A percentile compares a stretch with the other conserved stretches of the same genome.
phyloP scores from a whole-genome alignment of 2,329 filamentous ascomycete genomes.

The Tolypocladium guangdongense region DNA sequence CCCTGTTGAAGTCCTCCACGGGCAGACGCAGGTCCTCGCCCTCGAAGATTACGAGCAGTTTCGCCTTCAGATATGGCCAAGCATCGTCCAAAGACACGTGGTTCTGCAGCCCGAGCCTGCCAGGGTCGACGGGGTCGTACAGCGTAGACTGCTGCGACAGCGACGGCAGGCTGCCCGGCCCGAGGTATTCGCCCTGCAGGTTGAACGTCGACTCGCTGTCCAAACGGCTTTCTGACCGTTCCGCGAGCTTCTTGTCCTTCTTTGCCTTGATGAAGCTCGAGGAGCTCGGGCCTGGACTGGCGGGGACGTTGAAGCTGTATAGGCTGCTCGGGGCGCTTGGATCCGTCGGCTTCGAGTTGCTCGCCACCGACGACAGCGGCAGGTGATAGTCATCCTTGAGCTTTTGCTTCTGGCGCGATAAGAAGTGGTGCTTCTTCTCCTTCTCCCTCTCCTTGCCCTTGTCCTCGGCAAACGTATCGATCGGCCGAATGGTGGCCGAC shows the following conservation, averaged over 20 bases:
- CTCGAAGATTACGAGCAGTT: constrained; percentile 68
- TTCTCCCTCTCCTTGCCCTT: constrained; percentile 50
- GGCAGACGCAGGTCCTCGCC: constrained; percentile 71
- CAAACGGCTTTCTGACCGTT: constrained; percentile 42
- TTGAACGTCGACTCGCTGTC: constrained; percentile 39
- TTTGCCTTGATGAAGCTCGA: constrained; percentile 70
- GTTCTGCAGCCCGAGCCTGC: constrained; percentile 47
- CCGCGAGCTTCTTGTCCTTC: constrained; percentile 75
- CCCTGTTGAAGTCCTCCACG: constrained; percentile 71
- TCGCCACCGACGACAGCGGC: constrained; percentile 63
- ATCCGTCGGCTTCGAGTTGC: constrained; percentile 66
- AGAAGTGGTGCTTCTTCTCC: constrained; percentile 68
- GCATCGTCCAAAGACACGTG: constrained; percentile 69
- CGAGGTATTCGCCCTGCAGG: constrained; percentile 37
- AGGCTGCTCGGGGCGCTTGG: constrained; percentile 64
- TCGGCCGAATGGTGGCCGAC: constrained; percentile 62
- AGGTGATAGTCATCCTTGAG: constrained; percentile 64
- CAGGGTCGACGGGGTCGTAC: constrained; percentile 43
- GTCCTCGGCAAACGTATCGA: constrained; percentile 38
- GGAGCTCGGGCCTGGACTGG: constrained; percentile 55
- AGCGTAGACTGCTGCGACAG: constrained; percentile 31
- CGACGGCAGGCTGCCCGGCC: constrained; percentile 39
- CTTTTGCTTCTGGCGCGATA: constrained; percentile 71
- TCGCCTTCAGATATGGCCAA: constrained; percentile 70
- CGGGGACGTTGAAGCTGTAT: constrained; percentile 67